Percentiles rank a stretch among this genome's conserved stretches.
Evolutionary conservation across 2,329 filamentous ascomycete genomes (phyloP).

Genomic region (Alternaria burnsii): DNA sequence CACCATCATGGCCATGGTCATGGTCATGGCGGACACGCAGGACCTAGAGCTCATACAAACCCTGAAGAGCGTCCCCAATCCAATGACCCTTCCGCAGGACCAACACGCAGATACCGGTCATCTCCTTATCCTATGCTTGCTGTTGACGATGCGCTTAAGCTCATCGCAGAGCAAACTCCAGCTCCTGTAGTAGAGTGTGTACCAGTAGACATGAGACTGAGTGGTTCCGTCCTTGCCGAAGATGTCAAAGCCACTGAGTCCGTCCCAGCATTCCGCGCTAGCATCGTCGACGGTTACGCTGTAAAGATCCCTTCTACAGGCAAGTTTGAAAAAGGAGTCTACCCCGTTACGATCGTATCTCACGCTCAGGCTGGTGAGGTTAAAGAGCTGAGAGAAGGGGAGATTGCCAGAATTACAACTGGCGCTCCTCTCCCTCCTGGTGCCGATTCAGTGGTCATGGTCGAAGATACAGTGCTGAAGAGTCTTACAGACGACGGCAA

Average conservation of each 20-base stretch:
- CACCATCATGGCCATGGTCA: constrained; percentile 63
- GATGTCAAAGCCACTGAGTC: constrained; percentile 81
- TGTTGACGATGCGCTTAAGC: constrained; percentile 78
- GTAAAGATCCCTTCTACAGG: constrained; percentile 46
- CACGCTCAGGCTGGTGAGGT: constrained; percentile 80
- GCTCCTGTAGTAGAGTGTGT: constrained; percentile 63
- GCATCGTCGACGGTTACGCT: constrained; percentile 97
- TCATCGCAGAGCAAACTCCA: constrained; percentile 79
- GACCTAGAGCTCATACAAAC: constrained; percentile 73
- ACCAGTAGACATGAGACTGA: constrained; percentile 70
- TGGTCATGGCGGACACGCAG: constrained; percentile 55
- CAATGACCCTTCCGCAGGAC: constrained; percentile 67
- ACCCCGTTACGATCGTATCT: constrained; percentile 85
- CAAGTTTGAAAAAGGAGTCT: constrained; percentile 73
- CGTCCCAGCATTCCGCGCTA: constrained; percentile 92
- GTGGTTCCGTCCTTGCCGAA: constrained; percentile 82
- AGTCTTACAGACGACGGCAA: constrained; percentile 78
- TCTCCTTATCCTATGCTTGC: constrained; percentile 94
- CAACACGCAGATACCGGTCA: constrained; percentile 76
- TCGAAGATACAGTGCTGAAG: constrained; percentile 86
- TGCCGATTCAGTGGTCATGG: constrained; percentile 93
- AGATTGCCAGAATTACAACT: constrained; percentile 91
- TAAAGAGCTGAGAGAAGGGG: constrained; percentile 71
- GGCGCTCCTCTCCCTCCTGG: constrained; percentile 89
- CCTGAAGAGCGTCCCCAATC: constrained; percentile 65